A percentile compares a stretch with the other conserved stretches of the same genome.
phyloP scores from a whole-genome alignment of 805 yeast genomes.

The Kurtzmaniella fragi region DNA sequence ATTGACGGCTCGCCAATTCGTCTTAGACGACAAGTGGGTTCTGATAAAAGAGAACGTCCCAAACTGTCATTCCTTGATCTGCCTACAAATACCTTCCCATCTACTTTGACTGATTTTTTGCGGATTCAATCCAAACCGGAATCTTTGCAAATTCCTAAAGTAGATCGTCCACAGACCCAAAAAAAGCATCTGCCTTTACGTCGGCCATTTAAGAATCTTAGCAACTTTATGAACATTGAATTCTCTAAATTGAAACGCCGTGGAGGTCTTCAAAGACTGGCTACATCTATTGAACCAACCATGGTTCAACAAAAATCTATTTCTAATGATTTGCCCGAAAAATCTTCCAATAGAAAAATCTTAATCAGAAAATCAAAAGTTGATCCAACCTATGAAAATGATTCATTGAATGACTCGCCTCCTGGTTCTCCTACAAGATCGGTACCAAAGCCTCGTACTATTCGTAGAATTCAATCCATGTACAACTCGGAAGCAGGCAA shows the following conservation, averaged over 20 bases:
- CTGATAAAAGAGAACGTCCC: conserved; percentile 4
- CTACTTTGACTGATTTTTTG: conserved; percentile 1
- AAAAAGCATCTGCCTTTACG: not conserved
- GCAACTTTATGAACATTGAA: conserved; percentile 16
- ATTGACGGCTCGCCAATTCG: conserved; percentile 2
- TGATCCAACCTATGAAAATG: not conserved
- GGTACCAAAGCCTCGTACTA: conserved; percentile 16
- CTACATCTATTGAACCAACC: conserved; percentile 14
- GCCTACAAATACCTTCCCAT: conserved; percentile 3
- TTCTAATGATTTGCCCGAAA: conserved; percentile 12
- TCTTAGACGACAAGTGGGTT: conserved; percentile 1
- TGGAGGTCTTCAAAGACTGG: conserved; percentile 8
- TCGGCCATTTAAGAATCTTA: conserved; percentile 21
- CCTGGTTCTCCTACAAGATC: conserved; percentile 2
- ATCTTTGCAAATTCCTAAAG: not conserved
- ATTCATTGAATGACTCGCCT: not conserved
- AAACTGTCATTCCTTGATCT: conserved; percentile 1
- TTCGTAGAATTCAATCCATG: conserved; percentile 66
- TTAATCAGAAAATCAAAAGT: not conserved
- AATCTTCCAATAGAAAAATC: conserved; percentile 7
- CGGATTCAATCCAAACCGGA: not conserved
- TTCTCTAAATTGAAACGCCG: conserved; percentile 14
- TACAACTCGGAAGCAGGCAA: conserved; percentile 44
- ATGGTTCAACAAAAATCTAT: conserved; percentile 16
- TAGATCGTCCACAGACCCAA: not conserved